Conservation (phyloP, 2,329 filamentous ascomycete genomes). For the Rhytidhysteron rufulum region DNA sequence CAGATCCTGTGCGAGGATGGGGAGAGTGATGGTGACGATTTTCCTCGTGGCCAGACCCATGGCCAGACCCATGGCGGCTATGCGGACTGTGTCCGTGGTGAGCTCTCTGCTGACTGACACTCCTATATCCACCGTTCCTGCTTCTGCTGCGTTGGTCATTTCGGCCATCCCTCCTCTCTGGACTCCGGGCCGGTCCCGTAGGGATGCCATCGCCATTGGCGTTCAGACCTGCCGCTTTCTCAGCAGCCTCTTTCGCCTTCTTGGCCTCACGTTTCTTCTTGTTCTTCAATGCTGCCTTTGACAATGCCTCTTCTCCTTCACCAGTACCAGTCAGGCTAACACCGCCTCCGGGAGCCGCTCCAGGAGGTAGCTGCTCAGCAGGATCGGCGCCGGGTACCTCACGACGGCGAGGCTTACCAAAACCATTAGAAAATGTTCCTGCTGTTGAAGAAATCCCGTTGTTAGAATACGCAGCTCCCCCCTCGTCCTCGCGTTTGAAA, state of each 20-base stretch:
- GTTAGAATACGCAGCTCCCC: conserved; percentile 80
- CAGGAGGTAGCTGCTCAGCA: conserved; percentile 60
- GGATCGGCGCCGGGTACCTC: conserved; percentile 84
- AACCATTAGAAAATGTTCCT: conserved; percentile 65
- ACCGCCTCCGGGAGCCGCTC: conserved; percentile 64
- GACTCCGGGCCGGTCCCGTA: conserved; percentile 48
- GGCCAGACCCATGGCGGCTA: conserved; percentile 21
- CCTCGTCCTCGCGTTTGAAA: conserved; percentile 97
- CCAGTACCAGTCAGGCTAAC: conserved; percentile 63
- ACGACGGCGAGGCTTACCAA: conserved; percentile 68
- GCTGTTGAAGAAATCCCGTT: conserved; percentile 67
- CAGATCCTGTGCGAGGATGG: conserved; percentile 5
- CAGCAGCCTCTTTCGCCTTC: conserved; percentile 78
- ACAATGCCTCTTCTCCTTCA: conserved; percentile 68
- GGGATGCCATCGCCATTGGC: conserved; percentile 17
- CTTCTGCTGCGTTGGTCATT: conserved; percentile 53
- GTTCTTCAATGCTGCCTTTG: conserved; percentile 86
- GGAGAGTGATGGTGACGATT: conserved; percentile 4
- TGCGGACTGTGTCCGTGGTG: conserved; percentile 25
- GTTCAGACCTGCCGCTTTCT: conserved; percentile 35
- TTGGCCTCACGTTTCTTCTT: conserved; percentile 97
- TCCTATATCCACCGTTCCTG: conserved; percentile 29
- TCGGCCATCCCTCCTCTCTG: conserved; percentile 59
- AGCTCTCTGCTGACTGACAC: conserved; percentile 28
- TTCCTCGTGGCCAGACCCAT: conserved; percentile 22